Evolutionary conservation across 202 grass and related monocot species (phyloP), one percentile per base, ranked within the genome.

Genomic region (Zoysia matrella): DNA sequence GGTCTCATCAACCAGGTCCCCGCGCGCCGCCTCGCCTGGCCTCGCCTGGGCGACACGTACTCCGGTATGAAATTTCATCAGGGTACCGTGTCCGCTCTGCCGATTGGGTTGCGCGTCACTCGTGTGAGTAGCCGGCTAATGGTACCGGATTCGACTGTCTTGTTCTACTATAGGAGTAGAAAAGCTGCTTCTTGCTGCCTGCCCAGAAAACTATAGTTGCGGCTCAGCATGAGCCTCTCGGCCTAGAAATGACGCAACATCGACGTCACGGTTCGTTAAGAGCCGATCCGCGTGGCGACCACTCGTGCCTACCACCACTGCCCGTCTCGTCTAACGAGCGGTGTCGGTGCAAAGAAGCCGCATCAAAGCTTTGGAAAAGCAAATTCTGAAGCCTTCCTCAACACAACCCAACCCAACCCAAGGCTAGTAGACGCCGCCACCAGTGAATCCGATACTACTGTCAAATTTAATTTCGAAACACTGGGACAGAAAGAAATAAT

Each of bases 331-430:
- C 1, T 65, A 39, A 50, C 43, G 45, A 62, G 71, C 57, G 18
- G 52, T 15, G 68, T 85, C 83, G 50, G 75, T 79, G 62, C 36
- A 70, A 58, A 67, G 36, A 42, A 14, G 18, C 11, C 15, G 48
- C 60, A 49, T 7, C 16, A 57, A 65, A 22, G 42, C 22, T 16
- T 40, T 22, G 67, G 11, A 3, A 1, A 2, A 54, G 12, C 83
- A 66, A 51, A 58, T 67, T 79, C 83, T 57, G 12, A 49, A 18
- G 16, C 7, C 50, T 18, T 22, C 22, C 22, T 22, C 22, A 22
- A 22, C 22, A 22, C 22, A 22, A 22, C 22, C 22, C 22, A 40
- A 50, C 3, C 73, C 67, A 60, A 22, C 12, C 53, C 16, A 41
- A 57, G 16, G 8, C 52, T 12, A 8, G 22, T 22, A 22, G 22